phyloP scores from a whole-genome alignment of 2,329 filamentous ascomycete species.

The Torrubiellomyces zombiae region DNA sequence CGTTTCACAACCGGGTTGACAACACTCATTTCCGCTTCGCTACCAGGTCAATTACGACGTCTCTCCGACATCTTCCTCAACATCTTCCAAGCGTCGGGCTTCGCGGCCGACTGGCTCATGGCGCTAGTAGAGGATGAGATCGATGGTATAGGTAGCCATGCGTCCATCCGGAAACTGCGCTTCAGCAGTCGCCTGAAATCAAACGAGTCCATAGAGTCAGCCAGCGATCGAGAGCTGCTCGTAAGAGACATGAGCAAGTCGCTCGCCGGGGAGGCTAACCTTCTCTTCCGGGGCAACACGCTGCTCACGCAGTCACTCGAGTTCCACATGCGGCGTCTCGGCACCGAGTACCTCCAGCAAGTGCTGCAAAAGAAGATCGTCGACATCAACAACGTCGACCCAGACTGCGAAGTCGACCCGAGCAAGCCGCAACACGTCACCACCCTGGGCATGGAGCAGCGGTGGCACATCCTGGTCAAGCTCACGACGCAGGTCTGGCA shows the following conservation, averaged over 20 bases:
- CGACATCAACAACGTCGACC: constrained; percentile 81
- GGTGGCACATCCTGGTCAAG: constrained; percentile 63
- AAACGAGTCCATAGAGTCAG: constrained; percentile 47
- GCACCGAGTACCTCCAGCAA: constrained; percentile 83
- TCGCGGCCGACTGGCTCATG: constrained; percentile 78
- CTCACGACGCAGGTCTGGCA: constrained; percentile 77
- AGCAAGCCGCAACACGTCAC: constrained; percentile 44
- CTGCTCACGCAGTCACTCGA: constrained; percentile 86
- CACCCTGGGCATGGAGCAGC: constrained; percentile 57
- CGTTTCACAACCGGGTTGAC: constrained; percentile 73
- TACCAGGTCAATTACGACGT: constrained; percentile 63
- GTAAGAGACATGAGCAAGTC: constrained; percentile 67
- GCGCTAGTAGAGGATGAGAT: constrained; percentile 93
- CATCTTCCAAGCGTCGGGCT: constrained; percentile 85
- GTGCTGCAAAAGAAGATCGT: constrained; percentile 69
- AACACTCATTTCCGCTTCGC: constrained; percentile 61
- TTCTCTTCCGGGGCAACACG: constrained; percentile 90
- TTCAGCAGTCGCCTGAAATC: constrained; percentile 57
- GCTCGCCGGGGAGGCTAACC: constrained; percentile 73
- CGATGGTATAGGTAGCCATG: constrained; percentile 75
- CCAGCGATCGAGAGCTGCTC: constrained; percentile 50
- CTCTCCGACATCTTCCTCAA: constrained; percentile 78
- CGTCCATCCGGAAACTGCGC: constrained; percentile 54
- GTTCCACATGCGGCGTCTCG: constrained; percentile 85
- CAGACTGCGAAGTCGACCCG: constrained; percentile 90